Percentiles rank a stretch among this genome's conserved stretches.
These are phyloP conservation scores for Trichoderma lentiforme DNA, from an alignment of 2,329 filamentous ascomycete genomes.

Conservation along the genomic window DNA sequence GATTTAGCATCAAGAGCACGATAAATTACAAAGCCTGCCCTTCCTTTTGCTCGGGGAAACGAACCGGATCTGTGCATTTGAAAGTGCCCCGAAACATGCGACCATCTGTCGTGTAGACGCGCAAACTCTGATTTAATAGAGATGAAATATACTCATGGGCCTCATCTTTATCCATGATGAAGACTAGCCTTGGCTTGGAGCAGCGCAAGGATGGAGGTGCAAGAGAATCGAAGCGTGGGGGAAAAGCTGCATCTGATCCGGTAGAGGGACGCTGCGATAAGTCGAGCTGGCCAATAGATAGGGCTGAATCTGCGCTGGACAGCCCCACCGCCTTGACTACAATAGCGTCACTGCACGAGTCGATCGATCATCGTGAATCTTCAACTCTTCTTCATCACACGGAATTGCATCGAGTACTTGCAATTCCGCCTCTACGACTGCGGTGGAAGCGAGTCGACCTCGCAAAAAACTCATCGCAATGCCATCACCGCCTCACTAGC, in stretches of 20 bases:
- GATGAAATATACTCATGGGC: constrained; percentile 57
- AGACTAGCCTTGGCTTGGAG: background rate
- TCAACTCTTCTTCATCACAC: background rate
- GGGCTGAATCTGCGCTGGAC: background rate
- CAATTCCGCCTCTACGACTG: background rate
- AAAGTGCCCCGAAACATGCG: constrained; percentile 88
- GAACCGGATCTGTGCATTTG: constrained; percentile 90
- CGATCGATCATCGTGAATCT: constrained; percentile 12
- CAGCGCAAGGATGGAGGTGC: background rate
- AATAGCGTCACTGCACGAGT: constrained; percentile 11
- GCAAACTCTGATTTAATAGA: constrained; percentile 74
- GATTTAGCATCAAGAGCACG: background rate
- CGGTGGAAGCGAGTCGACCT: background rate
- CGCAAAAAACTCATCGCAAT: background rate
- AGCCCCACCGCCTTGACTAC: background rate
- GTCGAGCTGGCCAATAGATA: constrained; percentile 8
- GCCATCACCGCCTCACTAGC: background rate
- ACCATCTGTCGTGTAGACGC: constrained; percentile 75
- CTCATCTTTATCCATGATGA: constrained; percentile 48
- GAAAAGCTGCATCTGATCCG: background rate
- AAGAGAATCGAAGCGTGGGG: background rate
- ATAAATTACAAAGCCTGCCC: background rate
- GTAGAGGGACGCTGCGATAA: background rate
- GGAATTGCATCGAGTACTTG: background rate
- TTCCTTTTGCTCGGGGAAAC: constrained; percentile 30